Conservation (phyloP, 192 early-diverging fungal genomes). For the Mortierella claussenii region DNA sequence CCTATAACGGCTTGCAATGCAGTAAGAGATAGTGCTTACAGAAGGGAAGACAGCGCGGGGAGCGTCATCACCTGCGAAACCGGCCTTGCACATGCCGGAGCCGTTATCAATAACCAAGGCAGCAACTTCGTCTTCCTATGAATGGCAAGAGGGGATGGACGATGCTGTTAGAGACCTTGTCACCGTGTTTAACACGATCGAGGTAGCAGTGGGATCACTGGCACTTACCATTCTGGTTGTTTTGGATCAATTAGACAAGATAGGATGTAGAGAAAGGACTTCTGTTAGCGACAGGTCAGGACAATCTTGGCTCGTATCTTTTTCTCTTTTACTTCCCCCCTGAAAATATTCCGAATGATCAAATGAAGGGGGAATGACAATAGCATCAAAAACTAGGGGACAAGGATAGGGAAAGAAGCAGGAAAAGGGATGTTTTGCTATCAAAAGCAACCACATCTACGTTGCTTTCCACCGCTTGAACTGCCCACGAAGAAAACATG, state of each 20-base stretch:
- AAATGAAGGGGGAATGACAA: background rate
- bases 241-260: background rate
- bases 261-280: background rate
- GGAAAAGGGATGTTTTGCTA: background rate
- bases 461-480: constrained; percentile 1
- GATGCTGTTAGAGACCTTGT: background rate
- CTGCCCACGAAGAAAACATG: constrained; percentile 1
- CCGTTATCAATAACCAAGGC: constrained; percentile 93
- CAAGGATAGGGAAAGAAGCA: background rate
- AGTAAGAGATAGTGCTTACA: constrained; percentile 21
- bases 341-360: no score
- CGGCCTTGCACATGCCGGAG: constrained; percentile 96
- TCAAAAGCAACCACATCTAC: no score
- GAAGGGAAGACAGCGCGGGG: constrained; percentile 79
- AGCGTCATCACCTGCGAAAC: constrained; percentile 92
- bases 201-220: background rate
- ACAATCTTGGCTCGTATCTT: background rate
- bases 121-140: constrained; percentile 81
- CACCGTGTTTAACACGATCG: background rate
- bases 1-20: background rate
- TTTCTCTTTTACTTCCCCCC: no score
- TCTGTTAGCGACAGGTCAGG: background rate
- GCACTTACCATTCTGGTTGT: constrained; percentile 18
- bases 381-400: background rate
- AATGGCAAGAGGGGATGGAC: background rate